Conservation (phyloP, 352 stramenopile species). For the Pythium vanterpoolii region DNA sequence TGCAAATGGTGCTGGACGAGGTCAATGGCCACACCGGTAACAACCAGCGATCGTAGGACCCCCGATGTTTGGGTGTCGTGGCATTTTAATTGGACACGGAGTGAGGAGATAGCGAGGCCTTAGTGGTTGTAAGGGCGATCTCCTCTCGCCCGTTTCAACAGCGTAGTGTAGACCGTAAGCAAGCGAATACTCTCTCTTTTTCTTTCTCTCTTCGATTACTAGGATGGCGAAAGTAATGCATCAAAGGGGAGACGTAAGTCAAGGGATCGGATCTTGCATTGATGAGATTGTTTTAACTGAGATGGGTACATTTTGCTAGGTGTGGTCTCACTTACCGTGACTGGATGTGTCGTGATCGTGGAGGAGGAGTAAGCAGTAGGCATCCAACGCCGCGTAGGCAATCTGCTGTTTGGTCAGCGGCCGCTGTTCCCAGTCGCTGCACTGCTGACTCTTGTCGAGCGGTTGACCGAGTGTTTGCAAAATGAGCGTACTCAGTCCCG, state of each 20-base stretch:
- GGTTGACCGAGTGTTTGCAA: conserved; percentile 48
- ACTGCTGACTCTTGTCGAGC: conserved; percentile 65
- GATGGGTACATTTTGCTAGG: not conserved
- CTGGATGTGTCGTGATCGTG: conserved; percentile 16
- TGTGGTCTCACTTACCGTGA: not conserved
- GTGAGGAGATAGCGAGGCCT: too few species aligned
- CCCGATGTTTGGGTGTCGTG: not conserved
- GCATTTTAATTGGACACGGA: conserved; percentile 1
- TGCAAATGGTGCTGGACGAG: conserved; percentile 17
- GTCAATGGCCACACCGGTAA: conserved; percentile 3
- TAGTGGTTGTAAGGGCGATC: too few species aligned
- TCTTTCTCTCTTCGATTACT: conserved; percentile 3
- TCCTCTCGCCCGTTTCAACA: not conserved
- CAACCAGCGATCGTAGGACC: not conserved
- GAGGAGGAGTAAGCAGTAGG: conserved; percentile 75
- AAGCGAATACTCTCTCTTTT: not conserved
- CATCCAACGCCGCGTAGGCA: conserved; percentile 67
- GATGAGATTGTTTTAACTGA: too few species aligned
- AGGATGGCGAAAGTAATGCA: too few species aligned
- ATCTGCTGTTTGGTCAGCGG: conserved; percentile 56
- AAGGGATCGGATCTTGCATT: too few species aligned
- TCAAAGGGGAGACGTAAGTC: too few species aligned
- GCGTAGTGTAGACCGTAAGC: conserved; percentile 15
- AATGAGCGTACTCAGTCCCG: conserved; percentile 46
- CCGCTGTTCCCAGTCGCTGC: conserved; percentile 67